phyloP scores from a whole-genome alignment of 495 filamentous ascomycete species.

The Aspergillus homomorphus region DNA sequence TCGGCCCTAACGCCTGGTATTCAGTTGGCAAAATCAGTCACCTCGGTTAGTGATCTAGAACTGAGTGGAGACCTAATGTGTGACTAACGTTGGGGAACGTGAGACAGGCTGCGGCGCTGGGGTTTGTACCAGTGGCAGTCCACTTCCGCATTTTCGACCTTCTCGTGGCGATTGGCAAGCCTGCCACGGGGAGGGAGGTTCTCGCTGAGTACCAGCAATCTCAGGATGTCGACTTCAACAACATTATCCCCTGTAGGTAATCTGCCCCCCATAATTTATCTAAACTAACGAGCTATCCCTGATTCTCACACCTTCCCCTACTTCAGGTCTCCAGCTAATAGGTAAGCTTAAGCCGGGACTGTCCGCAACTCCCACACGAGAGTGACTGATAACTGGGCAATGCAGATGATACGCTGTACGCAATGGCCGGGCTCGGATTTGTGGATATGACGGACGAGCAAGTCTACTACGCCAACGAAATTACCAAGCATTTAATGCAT shows the following conservation, averaged over 20 bases:
- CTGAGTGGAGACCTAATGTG: neutral
- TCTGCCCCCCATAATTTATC: conserved; percentile 2
- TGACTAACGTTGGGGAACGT: neutral
- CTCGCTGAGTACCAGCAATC: conserved; percentile 20
- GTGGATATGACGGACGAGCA: conserved; percentile 29
- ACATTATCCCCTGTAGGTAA: conserved; percentile 21
- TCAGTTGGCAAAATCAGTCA: neutral
- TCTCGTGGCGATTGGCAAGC: conserved; percentile 14
- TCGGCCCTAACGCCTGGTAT: neutral
- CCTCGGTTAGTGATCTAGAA: neutral
- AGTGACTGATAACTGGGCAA: neutral
- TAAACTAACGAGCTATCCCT: neutral
- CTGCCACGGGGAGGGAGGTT: conserved; percentile 27
- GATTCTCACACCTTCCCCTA: neutral
- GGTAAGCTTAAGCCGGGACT: neutral
- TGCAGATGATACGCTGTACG: conserved; percentile 35
- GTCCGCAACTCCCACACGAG: neutral
- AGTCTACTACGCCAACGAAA: conserved; percentile 29
- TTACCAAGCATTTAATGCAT: conserved; percentile 33
- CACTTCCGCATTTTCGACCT: neutral
- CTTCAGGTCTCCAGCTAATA: neutral
- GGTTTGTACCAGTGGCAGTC: neutral
- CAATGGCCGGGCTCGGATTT: conserved; percentile 36
- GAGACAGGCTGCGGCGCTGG: neutral
- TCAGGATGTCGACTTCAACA: conserved; percentile 6